Conservation (phyloP, 225 moss, liverwort and hornwort species). For the Marchantia polymorpha region DNA sequence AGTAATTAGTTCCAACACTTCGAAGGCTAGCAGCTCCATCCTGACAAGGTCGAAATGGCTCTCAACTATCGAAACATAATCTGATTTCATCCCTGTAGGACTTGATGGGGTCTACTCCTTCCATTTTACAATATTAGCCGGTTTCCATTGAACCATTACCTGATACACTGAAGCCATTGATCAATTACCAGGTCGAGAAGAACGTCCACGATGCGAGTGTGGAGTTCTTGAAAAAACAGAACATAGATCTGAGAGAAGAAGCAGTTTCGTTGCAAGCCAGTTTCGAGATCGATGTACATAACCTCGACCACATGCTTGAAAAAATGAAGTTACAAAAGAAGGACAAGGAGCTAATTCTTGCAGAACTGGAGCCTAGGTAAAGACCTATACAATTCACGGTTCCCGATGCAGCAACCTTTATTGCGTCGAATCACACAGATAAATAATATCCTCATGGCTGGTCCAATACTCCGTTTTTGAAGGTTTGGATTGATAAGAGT, state of each 20-base stretch:
- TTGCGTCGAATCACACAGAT: not conserved
- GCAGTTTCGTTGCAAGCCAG: slow-evolving; percentile 50
- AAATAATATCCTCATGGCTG: not conserved
- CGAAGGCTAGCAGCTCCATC: too few relatives aligned
- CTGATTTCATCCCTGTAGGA: not conserved
- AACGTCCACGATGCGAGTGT: slow-evolving; percentile 51
- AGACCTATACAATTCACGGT: not conserved
- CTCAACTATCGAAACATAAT: not conserved
- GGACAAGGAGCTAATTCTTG: slow-evolving; percentile 30
- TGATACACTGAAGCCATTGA: not conserved
- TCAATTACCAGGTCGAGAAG: slow-evolving; percentile 57
- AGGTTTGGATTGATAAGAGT: not conserved
- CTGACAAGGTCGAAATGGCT: too few relatives aligned
- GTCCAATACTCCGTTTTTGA: not conserved
- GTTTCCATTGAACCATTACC: not conserved
- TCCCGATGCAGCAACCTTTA: not conserved
- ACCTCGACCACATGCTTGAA: slow-evolving; percentile 66
- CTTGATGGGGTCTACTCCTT: not conserved
- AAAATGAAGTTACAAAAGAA: slow-evolving; percentile 54
- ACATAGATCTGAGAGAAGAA: slow-evolving; percentile 63
- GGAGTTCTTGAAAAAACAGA: slow-evolving; percentile 89
- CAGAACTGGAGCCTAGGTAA: slow-evolving; percentile 45
- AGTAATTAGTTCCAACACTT: too few relatives aligned
- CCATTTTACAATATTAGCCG: not conserved
- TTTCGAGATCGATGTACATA: slow-evolving; percentile 61